Conservation (phyloP, 2,329 filamentous ascomycete genomes). For the Drechslerella stenobrocha region DNA sequence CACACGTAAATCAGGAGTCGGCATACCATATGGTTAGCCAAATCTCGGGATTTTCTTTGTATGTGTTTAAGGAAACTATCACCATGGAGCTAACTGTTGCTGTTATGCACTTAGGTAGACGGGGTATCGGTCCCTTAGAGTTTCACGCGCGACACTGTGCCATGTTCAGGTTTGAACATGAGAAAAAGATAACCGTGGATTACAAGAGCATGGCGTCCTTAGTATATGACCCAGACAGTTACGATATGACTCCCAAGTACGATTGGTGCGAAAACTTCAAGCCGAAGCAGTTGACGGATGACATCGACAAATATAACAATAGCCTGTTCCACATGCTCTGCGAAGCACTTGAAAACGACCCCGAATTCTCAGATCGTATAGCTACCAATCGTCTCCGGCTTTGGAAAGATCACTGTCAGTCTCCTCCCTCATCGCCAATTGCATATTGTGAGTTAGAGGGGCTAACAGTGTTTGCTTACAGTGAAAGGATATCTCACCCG, state of each 20-base stretch:
- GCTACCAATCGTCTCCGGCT: too few relatives aligned
- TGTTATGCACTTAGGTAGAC: constrained; percentile 26
- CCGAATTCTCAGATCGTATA: too few relatives aligned
- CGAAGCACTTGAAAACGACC: constrained; percentile 18
- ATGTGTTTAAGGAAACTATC: constrained; percentile 5
- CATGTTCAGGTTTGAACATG: constrained; percentile 27
- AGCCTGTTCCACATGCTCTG: constrained; percentile 45
- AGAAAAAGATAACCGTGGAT: constrained; percentile 41
- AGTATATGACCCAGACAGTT: constrained; percentile 47
- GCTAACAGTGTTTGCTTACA: too few relatives aligned
- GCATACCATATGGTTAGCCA: constrained; percentile 28
- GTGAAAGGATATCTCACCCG: constrained; percentile 52
- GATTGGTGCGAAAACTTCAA: constrained; percentile 49
- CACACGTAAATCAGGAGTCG: constrained; percentile 28
- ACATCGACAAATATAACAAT: constrained; percentile 51
- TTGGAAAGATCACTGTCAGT: constrained; percentile 18
- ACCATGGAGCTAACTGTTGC: constrained; percentile 9
- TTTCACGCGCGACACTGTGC: constrained; percentile 47
- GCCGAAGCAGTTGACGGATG: constrained; percentile 2
- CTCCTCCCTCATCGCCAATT: not conserved
- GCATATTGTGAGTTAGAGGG: too few relatives aligned
- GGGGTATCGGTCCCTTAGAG: constrained; percentile 17
- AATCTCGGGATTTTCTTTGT: too few relatives aligned
- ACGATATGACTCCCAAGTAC: constrained; percentile 52
- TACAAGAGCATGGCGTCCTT: constrained; percentile 25